A percentile compares a stretch with the other conserved stretches of the same genome.
Evolutionary conservation across 768 basidiomycete species (phyloP).

Genomic region (Phylloporus sp.): DNA sequence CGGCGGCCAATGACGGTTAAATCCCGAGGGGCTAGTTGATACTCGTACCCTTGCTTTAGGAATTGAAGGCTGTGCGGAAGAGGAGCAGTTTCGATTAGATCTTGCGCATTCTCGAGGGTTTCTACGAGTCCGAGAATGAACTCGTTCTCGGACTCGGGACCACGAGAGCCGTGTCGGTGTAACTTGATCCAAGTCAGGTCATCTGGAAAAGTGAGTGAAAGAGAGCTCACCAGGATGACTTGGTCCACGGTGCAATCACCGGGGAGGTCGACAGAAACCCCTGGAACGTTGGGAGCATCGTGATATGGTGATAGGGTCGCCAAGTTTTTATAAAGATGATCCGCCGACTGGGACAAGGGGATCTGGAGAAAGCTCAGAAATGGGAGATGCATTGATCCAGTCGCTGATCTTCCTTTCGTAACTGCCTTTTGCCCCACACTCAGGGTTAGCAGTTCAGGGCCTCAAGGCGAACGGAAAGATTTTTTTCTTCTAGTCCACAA

Average conservation of each 20-base stretch:
- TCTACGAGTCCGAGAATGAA: conserved; percentile 32
- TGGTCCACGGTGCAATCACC: conserved; percentile 37
- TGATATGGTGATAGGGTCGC: conserved; percentile 37
- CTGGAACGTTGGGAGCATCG: conserved; percentile 26
- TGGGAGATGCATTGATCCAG: conserved; percentile 14
- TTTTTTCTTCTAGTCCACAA: no score
- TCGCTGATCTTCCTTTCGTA: no score
- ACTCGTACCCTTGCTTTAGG: conserved; percentile 34
- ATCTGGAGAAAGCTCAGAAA: conserved; percentile 10
- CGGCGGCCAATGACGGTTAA: conserved; percentile 35
- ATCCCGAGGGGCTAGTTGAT: conserved; percentile 31
- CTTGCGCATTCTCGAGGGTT: conserved; percentile 26
- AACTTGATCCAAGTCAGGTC: conserved; percentile 29
- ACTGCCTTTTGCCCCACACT: no score
- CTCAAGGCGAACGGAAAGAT: no score
- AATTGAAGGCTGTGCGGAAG: conserved; percentile 35
- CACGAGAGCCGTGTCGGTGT: conserved; percentile 39
- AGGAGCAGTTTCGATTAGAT: conserved; percentile 22
- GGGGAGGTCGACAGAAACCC: conserved; percentile 29
- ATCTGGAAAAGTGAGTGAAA: neutral
- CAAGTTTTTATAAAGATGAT: conserved; percentile 22
- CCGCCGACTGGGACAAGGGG: neutral
- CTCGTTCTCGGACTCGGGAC: conserved; percentile 29
- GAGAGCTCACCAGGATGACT: conserved; percentile 32
- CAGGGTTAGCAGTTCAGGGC: no score